Evolutionary conservation across 2,329 filamentous ascomycete genomes (phyloP), one percentile per base, ranked within the genome.

Genomic region (Pseudodiploospora longispora): DNA sequence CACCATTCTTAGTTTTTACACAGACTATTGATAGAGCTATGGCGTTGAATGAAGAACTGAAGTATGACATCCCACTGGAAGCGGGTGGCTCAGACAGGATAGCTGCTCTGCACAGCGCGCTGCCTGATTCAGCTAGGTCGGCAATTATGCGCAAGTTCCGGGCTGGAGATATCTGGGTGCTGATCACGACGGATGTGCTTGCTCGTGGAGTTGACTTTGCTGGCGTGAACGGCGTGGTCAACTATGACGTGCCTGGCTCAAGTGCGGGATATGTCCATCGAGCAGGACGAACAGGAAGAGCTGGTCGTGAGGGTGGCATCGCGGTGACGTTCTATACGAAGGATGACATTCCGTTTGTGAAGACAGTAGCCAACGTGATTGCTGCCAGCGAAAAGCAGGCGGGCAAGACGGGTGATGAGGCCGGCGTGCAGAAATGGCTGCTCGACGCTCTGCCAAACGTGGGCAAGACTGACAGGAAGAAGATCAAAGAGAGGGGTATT

Each of bases 291-390:
- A 97, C 93, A 0, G 93, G 91, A 0, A 78, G 93, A 27, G 93
- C 90, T 0, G 93, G 93, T 0, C 78, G 90, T 27, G 80, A 86
- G 56, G 90, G 90, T 19, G 93, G 93, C 39, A 78, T 95, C 4
- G 90, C 89, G 0, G 84, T 98, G 1, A 98, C 93, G 0, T 84
- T 95, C 47, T 98, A 95, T 65, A 97, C 91, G 0, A 88, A 93
- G 62, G 93, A 96, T 49, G 93, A 98, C 58, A 84, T 97, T 4
- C 85, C 87, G 0, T 88, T 76, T 46, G 80, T 98, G 46, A 95
- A 91, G 69, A 87, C 82, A 50, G 86, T 98, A 29, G 93, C 90
- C 31, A 96, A 96, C 57, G 87, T 97, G 31, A 95, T 98, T 51
- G 79, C 85, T 0, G 78, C 80, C 27, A 89, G 85, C 52, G 87